A percentile compares a stretch with the other conserved stretches of the same genome.
phyloP scores from a whole-genome alignment of 306 rosid genomes.

The Vicia faba region DNA sequence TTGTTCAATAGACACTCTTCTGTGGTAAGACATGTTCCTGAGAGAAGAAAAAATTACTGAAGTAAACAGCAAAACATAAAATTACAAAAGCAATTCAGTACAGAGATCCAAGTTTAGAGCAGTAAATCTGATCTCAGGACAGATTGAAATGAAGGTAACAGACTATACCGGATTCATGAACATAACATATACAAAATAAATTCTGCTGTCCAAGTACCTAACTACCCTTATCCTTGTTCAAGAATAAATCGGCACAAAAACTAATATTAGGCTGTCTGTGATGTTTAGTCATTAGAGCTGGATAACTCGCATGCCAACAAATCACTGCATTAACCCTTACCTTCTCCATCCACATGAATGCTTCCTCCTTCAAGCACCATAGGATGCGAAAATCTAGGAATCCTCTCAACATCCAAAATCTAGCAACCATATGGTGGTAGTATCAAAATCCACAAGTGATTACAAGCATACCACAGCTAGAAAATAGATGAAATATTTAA shows the following conservation, averaged over 20 bases:
- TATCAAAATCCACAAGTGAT: conserved; percentile 27
- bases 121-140: conserved; percentile 13
- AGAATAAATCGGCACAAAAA: conserved; percentile 26
- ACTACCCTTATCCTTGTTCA: conserved; percentile 9
- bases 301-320: conserved; percentile 10
- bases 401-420: conserved; percentile 72
- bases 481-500: neutral
- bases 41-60: conserved; percentile 26
- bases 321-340: conserved; percentile 44
- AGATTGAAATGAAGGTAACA: conserved; percentile 2
- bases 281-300: conserved; percentile 1
- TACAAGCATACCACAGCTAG: neutral
- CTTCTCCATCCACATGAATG: conserved; percentile 99
- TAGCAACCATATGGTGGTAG: conserved; percentile 39
- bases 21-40: conserved; percentile 96
- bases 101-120: conserved; percentile 8
- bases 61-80: conserved; percentile 19
- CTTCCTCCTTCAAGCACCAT: conserved; percentile 96
- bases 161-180: conserved; percentile 14
- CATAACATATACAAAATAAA: conserved; percentile 10
- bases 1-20: conserved; percentile 94
- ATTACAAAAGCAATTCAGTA: conserved; percentile 9
- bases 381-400: conserved; percentile 70
- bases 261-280: neutral
- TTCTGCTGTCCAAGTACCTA: neutral